Percentiles rank a stretch among this genome's conserved stretches.
These are phyloP conservation scores for Oryza glumipatula DNA, from an alignment of 176 grass and related monocot species.

Conservation along the genomic window DNA sequence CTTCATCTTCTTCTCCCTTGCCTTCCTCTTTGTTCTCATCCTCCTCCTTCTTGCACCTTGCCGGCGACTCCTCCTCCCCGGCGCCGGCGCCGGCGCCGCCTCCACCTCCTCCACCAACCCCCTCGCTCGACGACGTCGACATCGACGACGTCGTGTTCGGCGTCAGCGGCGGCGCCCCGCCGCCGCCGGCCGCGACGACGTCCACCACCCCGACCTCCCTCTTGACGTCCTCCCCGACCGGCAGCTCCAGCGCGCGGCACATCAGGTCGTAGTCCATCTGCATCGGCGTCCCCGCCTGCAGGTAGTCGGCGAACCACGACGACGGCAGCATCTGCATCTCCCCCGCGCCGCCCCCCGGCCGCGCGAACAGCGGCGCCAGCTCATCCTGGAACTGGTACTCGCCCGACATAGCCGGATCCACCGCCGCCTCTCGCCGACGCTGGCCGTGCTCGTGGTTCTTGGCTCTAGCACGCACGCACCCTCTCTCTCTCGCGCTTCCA, in stretches of 20 bases:
- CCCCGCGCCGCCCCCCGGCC: background rate
- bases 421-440: background rate
- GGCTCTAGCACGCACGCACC: background rate
- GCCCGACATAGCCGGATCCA: conserved; percentile 37
- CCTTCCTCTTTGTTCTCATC: conserved; percentile 49
- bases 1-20: conserved; percentile 47
- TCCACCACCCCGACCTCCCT: background rate
- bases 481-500: conserved; percentile 33
- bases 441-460: background rate
- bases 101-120: conserved; percentile 23
- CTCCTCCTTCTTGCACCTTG: conserved; percentile 62
- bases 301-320: conserved; percentile 37
- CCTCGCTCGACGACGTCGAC: conserved; percentile 78
- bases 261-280: conserved; percentile 55
- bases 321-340: conserved; percentile 1
- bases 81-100: conserved; percentile 23
- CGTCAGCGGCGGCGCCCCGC: conserved; percentile 51
- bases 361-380: conserved; percentile 69
- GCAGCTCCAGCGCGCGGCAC: conserved; percentile 51
- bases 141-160: conserved; percentile 80
- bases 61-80: conserved; percentile 51
- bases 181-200: background rate
- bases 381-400: conserved; percentile 69
- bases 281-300: conserved; percentile 24
- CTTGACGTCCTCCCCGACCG: conserved; percentile 30